Percentiles rank a stretch among this genome's conserved stretches.
Conservation (phyloP, 2,329 filamentous ascomycete genomes). For the Teratosphaeria destructans region DNA sequence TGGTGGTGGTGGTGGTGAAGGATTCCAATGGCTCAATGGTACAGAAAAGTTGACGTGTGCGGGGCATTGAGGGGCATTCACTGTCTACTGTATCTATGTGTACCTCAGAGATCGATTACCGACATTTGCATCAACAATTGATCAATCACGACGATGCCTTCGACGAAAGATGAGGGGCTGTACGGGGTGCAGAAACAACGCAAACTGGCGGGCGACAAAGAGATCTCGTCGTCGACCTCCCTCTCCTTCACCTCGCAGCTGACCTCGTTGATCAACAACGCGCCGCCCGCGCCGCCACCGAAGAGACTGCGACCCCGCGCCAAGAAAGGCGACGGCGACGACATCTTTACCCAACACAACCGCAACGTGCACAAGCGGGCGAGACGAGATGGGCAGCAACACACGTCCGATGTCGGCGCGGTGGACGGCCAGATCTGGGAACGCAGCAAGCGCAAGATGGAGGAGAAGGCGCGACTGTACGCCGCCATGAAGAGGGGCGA, state of each 20-base stretch:
- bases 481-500: slow-evolving; percentile 86
- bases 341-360: slow-evolving; percentile 60
- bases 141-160: slow-evolving; percentile 4
- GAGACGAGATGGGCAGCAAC: slow-evolving; percentile 51
- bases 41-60: neutral
- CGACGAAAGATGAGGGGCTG: slow-evolving; percentile 51
- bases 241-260: slow-evolving; percentile 85
- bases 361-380: slow-evolving; percentile 53
- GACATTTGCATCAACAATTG: neutral
- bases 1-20: neutral
- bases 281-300: neutral
- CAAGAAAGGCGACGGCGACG: slow-evolving; percentile 42
- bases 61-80: neutral
- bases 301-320: slow-evolving; percentile 31
- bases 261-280: slow-evolving; percentile 56
- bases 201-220: slow-evolving; percentile 47
- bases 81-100: neutral
- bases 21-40: neutral
- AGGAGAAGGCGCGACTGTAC: slow-evolving; percentile 82
- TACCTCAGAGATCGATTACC: too few relatives aligned
- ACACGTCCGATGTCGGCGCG: slow-evolving; percentile 50
- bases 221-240: slow-evolving; percentile 57
- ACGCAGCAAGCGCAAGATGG: slow-evolving; percentile 70
- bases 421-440: slow-evolving; percentile 48
- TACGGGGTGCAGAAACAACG: slow-evolving; percentile 68